A percentile compares a stretch with the other conserved stretches of the same genome.
Evolutionary conservation across 108 stramenopile genomes (phyloP).

Genomic region (Skeletonema grethae): DNA sequence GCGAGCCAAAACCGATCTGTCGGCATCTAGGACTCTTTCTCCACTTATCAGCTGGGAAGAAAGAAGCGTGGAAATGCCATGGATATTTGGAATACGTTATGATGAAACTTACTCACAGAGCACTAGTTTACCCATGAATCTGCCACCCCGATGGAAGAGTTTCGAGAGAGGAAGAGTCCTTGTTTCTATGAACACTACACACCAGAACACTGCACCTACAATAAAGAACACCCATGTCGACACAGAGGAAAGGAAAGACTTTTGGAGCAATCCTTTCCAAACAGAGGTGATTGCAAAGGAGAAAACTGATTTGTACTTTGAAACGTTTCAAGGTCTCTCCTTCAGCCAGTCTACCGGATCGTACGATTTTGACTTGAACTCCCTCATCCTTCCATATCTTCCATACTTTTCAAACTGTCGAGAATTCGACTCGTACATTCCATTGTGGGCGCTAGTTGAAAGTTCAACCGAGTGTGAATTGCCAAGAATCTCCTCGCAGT

Average conservation of each 20-base stretch:
- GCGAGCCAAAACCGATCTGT: conserved; percentile 28
- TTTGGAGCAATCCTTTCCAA: conserved; percentile 60
- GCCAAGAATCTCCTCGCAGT: conserved; percentile 26
- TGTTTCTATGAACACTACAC: conserved; percentile 61
- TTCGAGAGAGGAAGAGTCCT: conserved; percentile 79
- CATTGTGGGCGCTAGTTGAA: conserved; percentile 37
- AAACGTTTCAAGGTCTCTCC: conserved; percentile 71
- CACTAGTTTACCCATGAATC: conserved; percentile 67
- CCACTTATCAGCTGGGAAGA: conserved; percentile 75
- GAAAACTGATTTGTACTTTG: conserved; percentile 69
- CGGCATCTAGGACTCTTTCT: conserved; percentile 47
- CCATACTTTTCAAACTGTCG: conserved; percentile 86
- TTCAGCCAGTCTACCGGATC: conserved; percentile 10
- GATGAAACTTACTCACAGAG: conserved; percentile 23
- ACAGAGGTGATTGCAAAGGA: conserved; percentile 47
- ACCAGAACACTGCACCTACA: conserved; percentile 21
- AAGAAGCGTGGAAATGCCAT: conserved; percentile 31
- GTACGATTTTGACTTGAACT: conserved; percentile 44
- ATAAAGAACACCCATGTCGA: conserved; percentile 32
- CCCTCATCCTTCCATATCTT: conserved; percentile 74
- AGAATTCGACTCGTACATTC: conserved; percentile 69
- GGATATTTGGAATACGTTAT: conserved; percentile 49
- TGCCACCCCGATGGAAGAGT: conserved; percentile 75
- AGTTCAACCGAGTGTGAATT: conserved; percentile 34
- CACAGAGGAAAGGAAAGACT: conserved; percentile 36